Conservation (phyloP, 192 early-diverging fungal species). For the Backusella sp. region DNA sequence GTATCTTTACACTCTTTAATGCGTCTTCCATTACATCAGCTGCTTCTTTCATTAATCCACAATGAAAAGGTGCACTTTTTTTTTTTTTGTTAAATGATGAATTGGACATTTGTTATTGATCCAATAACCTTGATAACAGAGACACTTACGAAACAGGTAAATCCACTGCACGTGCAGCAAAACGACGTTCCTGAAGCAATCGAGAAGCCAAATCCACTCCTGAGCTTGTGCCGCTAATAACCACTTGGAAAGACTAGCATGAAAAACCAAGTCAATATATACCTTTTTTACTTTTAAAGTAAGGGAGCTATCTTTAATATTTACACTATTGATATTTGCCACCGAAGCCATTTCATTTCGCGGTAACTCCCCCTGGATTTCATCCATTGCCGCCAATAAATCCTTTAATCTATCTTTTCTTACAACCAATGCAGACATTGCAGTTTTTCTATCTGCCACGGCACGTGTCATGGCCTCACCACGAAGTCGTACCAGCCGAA, state of each 20-base stretch:
- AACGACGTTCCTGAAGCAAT: slow-evolving; percentile 74
- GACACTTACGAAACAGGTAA: slow-evolving; percentile 79
- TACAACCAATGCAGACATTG: slow-evolving; percentile 90
- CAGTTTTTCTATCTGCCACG: slow-evolving; percentile 66
- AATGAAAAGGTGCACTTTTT: slow-evolving; percentile 88
- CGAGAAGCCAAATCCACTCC: slow-evolving; percentile 86
- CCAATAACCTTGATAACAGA: background rate
- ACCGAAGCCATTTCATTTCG: slow-evolving; percentile 80
- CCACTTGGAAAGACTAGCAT: slow-evolving; percentile 70
- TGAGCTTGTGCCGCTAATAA: slow-evolving; percentile 84
- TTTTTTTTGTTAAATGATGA: background rate
- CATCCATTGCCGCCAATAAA: slow-evolving; percentile 65
- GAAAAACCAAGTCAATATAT: background rate
- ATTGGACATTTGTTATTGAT: background rate
- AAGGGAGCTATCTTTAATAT: background rate
- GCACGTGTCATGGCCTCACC: slow-evolving; percentile 87
- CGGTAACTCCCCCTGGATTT: slow-evolving; percentile 59
- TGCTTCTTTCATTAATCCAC: slow-evolving; percentile 87
- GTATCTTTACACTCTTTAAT: slow-evolving; percentile 68
- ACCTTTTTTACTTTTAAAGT: too few species aligned
- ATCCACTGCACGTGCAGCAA: slow-evolving; percentile 84
- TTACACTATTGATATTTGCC: slow-evolving; percentile 81
- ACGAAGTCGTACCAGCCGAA: slow-evolving; percentile 79
- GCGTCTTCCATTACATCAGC: slow-evolving; percentile 69
- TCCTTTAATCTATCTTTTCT: slow-evolving; percentile 68